These are phyloP conservation scores for Tolypocladium ophioglossoides DNA, from an alignment of 2,329 filamentous ascomycete genomes.

Conservation along the genomic window DNA sequence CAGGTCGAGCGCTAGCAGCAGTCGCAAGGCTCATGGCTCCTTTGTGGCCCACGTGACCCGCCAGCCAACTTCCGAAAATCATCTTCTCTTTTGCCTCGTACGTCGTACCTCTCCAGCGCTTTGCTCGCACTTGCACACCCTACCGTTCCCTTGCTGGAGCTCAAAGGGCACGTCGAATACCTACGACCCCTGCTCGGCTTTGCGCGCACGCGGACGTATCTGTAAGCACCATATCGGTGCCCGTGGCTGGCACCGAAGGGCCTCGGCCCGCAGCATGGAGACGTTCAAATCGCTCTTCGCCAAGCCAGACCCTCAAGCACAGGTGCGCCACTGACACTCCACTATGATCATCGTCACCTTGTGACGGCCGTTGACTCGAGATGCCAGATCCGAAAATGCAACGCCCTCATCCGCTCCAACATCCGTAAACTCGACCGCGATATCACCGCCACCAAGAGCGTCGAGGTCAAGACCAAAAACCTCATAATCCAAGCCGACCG, in stretches of 20 bases:
- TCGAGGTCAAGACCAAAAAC: slow-evolving; percentile 75
- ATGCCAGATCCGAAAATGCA: slow-evolving; percentile 83
- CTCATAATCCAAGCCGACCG: slow-evolving; percentile 75
- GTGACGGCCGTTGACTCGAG: slow-evolving; percentile 3
- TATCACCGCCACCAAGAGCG: slow-evolving; percentile 64
- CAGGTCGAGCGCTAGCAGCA: too few relatives aligned
- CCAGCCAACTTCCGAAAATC: too few relatives aligned
- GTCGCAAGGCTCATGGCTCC: too few relatives aligned
- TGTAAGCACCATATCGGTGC: not conserved
- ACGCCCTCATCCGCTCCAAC: slow-evolving; percentile 78
- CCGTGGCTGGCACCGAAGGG: not conserved
- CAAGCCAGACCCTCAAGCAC: slow-evolving; percentile 84
- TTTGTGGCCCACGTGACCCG: too few relatives aligned
- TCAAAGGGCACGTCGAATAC: not conserved
- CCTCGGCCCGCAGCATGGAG: slow-evolving; percentile 56
- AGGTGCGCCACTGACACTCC: slow-evolving; percentile 45
- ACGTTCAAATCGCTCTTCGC: slow-evolving; percentile 76
- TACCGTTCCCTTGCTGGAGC: not conserved
- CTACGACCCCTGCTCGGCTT: not conserved
- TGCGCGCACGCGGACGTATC: not conserved
- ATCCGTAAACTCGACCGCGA: slow-evolving; percentile 92
- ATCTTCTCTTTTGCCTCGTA: too few relatives aligned
- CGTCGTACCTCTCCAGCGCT: too few relatives aligned
- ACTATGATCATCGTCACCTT: not conserved
- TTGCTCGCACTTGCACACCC: not conserved